phyloP scores from a whole-genome alignment of 768 basidiomycete species.

The Tricholoma matsutake region DNA sequence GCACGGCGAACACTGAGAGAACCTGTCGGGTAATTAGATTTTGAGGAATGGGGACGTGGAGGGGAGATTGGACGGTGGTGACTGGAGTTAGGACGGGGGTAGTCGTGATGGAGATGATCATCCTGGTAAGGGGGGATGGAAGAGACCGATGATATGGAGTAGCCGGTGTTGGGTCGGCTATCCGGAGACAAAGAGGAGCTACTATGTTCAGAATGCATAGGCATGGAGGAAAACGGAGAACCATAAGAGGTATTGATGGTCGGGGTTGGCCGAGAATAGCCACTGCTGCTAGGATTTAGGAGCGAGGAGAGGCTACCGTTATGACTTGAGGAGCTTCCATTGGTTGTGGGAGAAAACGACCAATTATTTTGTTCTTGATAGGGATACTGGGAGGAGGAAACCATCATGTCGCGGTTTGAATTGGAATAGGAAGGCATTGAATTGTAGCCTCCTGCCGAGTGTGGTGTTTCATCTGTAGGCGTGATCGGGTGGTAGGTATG shows the following conservation, averaged over 20 bases:
- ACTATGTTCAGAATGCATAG: conserved; percentile 64
- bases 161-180: conserved; percentile 81
- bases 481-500: conserved; percentile 67
- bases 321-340: conserved; percentile 57
- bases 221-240: conserved; percentile 67
- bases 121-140: conserved; percentile 68
- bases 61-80: conserved; percentile 73
- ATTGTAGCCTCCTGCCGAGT: conserved; percentile 38
- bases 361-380: conserved; percentile 58
- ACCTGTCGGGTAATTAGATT: conserved; percentile 48
- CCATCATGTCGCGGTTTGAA: conserved; percentile 38
- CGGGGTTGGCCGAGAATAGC: conserved; percentile 57
- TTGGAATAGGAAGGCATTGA: conserved; percentile 42
- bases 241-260: conserved; percentile 74
- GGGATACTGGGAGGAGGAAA: conserved; percentile 54
- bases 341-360: conserved; percentile 45
- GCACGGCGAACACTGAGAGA: conserved; percentile 70
- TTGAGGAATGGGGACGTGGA: conserved; percentile 60
- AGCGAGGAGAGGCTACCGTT: conserved; percentile 76
- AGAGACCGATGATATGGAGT: conserved; percentile 81
- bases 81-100: conserved; percentile 71
- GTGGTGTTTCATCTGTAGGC: conserved; percentile 66
- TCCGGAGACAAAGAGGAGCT: conserved; percentile 80
- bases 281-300: conserved; percentile 65
- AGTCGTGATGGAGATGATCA: conserved; percentile 50